Evolutionary conservation across 129 eudicot genomes (phyloP).

Genomic region (Smallanthus sonchifolius): DNA sequence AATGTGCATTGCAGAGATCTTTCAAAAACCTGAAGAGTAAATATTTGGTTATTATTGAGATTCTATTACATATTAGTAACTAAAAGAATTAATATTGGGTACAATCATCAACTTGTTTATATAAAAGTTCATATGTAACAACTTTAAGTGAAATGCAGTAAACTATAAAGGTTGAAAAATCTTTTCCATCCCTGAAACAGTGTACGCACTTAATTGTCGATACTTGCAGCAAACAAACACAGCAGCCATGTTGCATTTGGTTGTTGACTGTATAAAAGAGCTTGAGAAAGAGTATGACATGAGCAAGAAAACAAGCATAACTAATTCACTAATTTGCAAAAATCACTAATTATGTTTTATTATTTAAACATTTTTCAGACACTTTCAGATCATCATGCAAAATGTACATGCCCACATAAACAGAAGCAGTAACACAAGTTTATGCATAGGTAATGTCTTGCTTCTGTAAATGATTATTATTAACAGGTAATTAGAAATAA

Average conservation of each 20-base stretch:
- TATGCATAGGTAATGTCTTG: conserved; percentile 26
- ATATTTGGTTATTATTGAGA: no score
- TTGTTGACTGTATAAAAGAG: conserved; percentile 90
- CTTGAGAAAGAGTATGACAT: conserved; percentile 74
- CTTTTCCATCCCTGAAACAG: no score
- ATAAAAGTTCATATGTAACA: no score
- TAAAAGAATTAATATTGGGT: no score
- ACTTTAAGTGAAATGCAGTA: no score
- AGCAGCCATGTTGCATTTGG: conserved; percentile 91
- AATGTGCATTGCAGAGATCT: conserved; percentile 75
- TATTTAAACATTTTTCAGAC: conserved; percentile 33
- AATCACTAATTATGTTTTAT: neutral
- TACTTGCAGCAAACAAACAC: conserved; percentile 92
- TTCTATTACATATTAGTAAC: no score
- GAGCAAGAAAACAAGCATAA: neutral
- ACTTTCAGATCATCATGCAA: conserved; percentile 44
- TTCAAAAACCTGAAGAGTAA: conserved; percentile 66
- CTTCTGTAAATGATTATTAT: conserved; percentile 26
- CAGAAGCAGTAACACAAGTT: conserved; percentile 23
- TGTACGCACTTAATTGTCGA: no score
- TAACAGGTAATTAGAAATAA: conserved; percentile 14
- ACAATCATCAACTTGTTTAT: no score
- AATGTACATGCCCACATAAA: conserved; percentile 57
- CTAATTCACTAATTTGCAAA: neutral
- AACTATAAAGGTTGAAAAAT: no score